Base-by-base conservation (phyloP, 2,329 filamentous ascomycete genomes). In the Diaporthe destruens region DNA sequence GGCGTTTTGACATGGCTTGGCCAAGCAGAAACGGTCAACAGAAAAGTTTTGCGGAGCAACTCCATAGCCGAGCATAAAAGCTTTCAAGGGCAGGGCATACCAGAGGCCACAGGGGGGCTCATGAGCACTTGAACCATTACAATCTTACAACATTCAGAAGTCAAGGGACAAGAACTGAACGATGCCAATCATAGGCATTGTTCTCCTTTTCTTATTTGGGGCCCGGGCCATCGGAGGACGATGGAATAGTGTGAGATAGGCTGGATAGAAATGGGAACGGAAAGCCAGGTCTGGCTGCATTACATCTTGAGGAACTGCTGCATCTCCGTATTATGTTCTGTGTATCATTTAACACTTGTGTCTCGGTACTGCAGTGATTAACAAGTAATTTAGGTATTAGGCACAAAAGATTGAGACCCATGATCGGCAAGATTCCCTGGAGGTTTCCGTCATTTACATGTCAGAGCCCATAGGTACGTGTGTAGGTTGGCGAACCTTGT, bases 1-100 rank as follows among this genome's bases (percentile, higher is more conserved):
- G 67, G 67, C 67, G 67, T 69, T 69, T 14, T 66, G 61, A 66
- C 44, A 36, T 66, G 61, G 36, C 47, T 47, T 66, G 61, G 36
- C 47, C 61, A 66, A 39, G 47, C 61, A 20, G 49, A 53, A 53
- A 39, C 39, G 61, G 61, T 66, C 47, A 39, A 51, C 25, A 39
- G 53, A 66, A 66, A 65, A 65, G 44, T 66, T 53, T 39, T 53
- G 61, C 61, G 29, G 23, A 51, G 61, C 61, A 53, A 51, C 39
- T 39, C 39, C 18, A 53, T 16, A n/a, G 61, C 32, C 61, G 32
- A 39, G 61, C 61, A 66, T 34, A 53, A 53, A 66, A 66, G 61
- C 61, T 66, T 32, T 53, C 14, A 39, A 66, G 47, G 44, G 44
- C 61, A 66, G 47, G 44, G 44, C 61, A 66, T 23, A 53, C 29